Percentiles rank a stretch among this genome's conserved stretches.
These are phyloP conservation scores for Pleomassaria siparia DNA, from an alignment of 2,329 filamentous ascomycete species.

Conservation along the genomic window DNA sequence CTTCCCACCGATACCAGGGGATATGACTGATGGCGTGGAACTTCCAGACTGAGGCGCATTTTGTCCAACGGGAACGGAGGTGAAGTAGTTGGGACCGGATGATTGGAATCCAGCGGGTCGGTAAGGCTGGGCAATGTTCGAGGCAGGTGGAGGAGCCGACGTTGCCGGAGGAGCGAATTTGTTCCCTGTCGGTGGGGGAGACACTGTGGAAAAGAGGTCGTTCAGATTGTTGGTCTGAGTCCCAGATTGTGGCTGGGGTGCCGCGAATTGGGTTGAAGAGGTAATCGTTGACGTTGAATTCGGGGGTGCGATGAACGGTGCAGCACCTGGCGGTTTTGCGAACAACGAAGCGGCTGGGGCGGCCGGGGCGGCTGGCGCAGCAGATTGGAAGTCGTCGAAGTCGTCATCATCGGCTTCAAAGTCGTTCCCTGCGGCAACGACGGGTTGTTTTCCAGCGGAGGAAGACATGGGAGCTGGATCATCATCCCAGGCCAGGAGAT, in stretches of 20 bases:
- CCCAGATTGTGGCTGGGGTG: conserved; percentile 82
- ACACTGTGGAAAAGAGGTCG: conserved; percentile 81
- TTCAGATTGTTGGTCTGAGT: conserved; percentile 78
- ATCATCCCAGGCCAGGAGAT: conserved; percentile 87
- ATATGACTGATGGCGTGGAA: conserved; percentile 48
- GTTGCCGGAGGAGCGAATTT: conserved; percentile 54
- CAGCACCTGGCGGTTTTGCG: conserved; percentile 62
- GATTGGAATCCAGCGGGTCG: conserved; percentile 71
- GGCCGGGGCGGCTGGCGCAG: conserved; percentile 51
- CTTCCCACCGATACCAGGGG: conserved; percentile 37
- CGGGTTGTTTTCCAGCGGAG: conserved; percentile 49
- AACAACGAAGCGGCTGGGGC: conserved; percentile 40
- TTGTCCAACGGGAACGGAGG: conserved; percentile 62
- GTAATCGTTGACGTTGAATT: conserved; percentile 51
- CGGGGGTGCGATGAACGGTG: conserved; percentile 47
- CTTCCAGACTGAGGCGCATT: conserved; percentile 34
- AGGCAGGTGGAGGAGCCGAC: conserved; percentile 40
- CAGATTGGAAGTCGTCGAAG: conserved; percentile 97
- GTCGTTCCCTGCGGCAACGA: conserved; percentile 46
- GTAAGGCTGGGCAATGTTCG: conserved; percentile 47
- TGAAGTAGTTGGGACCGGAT: conserved; percentile 90
- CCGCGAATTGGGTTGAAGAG: conserved; percentile 70
- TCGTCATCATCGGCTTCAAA: conserved; percentile 77
- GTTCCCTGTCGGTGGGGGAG: conserved; percentile 62
- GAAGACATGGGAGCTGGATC: conserved; percentile 60